phyloP scores from a whole-genome alignment of 495 filamentous ascomycete species.

The Mycothermus thermophilus region DNA sequence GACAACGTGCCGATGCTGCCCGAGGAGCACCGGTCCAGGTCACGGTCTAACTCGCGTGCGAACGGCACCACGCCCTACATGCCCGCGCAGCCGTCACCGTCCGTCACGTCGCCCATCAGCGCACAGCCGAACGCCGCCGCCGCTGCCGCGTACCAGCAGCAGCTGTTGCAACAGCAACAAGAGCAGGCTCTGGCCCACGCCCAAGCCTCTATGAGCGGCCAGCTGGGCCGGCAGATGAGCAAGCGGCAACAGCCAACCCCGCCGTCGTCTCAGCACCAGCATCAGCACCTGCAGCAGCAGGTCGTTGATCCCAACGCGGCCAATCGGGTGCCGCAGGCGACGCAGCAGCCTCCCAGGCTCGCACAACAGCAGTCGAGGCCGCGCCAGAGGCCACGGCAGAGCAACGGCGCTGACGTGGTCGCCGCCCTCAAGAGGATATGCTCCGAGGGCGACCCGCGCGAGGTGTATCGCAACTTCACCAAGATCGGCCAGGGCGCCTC shows the following conservation, averaged over 20 bases:
- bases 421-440: conserved; percentile 75
- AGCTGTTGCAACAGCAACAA: conserved; percentile 52
- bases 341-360: conserved; percentile 17
- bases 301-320: conserved; percentile 31
- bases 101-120: conserved; percentile 17
- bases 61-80: conserved; percentile 35
- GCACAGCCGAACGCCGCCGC: no score
- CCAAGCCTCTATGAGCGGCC: conserved; percentile 44
- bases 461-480: conserved; percentile 71
- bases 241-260: conserved; percentile 45
- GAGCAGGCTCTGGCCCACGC: conserved; percentile 63
- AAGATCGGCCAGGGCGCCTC: conserved; percentile 98
- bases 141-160: conserved; percentile 51
- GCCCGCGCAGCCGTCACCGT: conserved; percentile 17
- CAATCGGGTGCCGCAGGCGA: conserved; percentile 28
- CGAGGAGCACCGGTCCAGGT: conserved; percentile 41
- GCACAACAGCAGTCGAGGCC: conserved; percentile 43
- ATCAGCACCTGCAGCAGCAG: conserved; percentile 37
- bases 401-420: conserved; percentile 63
- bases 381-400: conserved; percentile 63
- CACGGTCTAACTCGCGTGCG: conserved; percentile 38
- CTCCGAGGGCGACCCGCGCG: conserved; percentile 72
- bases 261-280: conserved; percentile 43
- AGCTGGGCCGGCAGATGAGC: conserved; percentile 50
- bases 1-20: conserved; percentile 38